These are phyloP conservation scores for Aspergillus carlsbadensis DNA, from an alignment of 495 filamentous ascomycete species.

Conservation along the genomic window DNA sequence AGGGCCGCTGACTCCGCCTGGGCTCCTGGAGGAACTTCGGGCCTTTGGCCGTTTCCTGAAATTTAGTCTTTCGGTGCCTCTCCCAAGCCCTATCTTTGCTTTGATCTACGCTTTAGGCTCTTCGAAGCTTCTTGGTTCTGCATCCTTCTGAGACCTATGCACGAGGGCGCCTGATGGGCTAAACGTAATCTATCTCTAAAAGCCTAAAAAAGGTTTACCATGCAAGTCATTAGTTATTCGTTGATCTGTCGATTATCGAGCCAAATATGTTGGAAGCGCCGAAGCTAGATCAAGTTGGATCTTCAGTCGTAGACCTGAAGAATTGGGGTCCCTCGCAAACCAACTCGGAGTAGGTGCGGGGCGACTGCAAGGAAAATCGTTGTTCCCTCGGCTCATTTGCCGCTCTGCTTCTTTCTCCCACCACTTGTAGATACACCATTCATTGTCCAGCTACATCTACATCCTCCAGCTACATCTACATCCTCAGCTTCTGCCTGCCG, in stretches of 20 bases:
- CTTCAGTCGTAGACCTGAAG: neutral
- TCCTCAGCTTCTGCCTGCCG: neutral
- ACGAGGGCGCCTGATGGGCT: neutral
- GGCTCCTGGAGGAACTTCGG: constrained; percentile 3
- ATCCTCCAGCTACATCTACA: neutral
- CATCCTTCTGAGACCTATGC: neutral
- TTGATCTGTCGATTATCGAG: no score
- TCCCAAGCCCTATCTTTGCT: neutral
- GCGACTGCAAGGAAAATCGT: neutral
- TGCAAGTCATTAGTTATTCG: neutral
- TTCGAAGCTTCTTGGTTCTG: neutral
- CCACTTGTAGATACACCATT: neutral
- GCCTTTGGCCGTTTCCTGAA: constrained; percentile 2
- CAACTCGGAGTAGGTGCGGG: neutral
- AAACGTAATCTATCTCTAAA: neutral
- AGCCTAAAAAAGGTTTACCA: neutral
- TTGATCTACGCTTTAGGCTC: constrained; percentile 1
- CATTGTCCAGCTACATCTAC: neutral
- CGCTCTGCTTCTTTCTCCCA: neutral
- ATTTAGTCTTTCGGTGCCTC: constrained; percentile 1
- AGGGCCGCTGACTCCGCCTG: neutral
- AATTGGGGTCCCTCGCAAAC: neutral
- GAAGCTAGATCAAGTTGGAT: no score
- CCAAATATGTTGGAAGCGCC: no score
- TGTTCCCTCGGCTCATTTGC: neutral